Base-by-base conservation (phyloP, 2,329 filamentous ascomycete genomes). In the Diaporthe vaccinii region DNA sequence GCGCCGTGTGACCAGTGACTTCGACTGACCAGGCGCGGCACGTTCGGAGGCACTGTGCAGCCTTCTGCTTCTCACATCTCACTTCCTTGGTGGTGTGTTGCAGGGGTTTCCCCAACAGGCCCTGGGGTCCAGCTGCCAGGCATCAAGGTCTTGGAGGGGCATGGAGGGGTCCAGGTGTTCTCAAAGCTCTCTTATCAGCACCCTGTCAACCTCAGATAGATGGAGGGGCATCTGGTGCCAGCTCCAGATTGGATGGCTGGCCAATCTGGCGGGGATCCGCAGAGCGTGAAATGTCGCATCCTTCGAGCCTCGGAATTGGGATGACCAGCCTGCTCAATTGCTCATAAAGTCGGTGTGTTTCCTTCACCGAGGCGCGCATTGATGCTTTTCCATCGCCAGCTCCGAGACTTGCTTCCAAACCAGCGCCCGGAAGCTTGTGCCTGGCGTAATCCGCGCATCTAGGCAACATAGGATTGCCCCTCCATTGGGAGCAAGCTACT, bases 271-370 rank as follows among this genome's bases (percentile, higher is more conserved):
- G 70, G 28, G 61, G 70, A 75, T 51, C 74, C 70, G 53, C 61
- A 69, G 53, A 69, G 61, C 14, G 41, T 44, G 69, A 69, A 59
- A 55, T 62, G 70, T 75, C 61, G 70, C 74, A 73, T 53, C 70
- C 44, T 25, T 53, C 61, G 44, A 75, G 53, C 57, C 49, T 53
- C 22, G 46, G 25, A 44, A 39, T 74, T 46, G 31, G 59, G 62
- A 65, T 39, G 57, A 46, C 71, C 62, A 65, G 65, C 55, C 65
- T 65, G 41, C 41, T 70, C 73, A 67, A 65, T 72, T 72, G 73
- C 74, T 75, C 62, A 74, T 62, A 70, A 61, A 72, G 75, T 74
- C 67, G 75, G 67, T 74, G 75, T 72, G 75, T 76, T 69, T 72
- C 44, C 68, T 59, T 72, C 67, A 55, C 53, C 53, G 57, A 55